phyloP scores from a whole-genome alignment of 2,329 filamentous ascomycete species.

The Aspergillus pseudotamarii region DNA sequence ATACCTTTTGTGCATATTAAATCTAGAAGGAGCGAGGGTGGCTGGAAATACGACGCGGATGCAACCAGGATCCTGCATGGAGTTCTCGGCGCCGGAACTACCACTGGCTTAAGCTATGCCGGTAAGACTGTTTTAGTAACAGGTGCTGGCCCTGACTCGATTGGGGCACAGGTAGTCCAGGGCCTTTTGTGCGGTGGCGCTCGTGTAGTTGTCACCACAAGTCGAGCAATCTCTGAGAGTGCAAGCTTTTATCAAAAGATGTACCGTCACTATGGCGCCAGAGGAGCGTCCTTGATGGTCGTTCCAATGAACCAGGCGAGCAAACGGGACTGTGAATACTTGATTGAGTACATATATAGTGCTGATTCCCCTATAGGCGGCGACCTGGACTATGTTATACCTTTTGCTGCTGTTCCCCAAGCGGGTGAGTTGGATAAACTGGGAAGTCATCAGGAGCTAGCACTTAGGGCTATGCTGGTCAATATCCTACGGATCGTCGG shows the following conservation, averaged over 20 bases:
- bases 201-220: constrained; percentile 45
- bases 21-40: constrained; percentile 12
- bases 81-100: constrained; percentile 18
- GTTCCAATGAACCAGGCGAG: constrained; percentile 48
- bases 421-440: constrained; percentile 40
- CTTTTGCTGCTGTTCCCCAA: constrained; percentile 48
- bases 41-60: constrained; percentile 22
- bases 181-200: constrained; percentile 39
- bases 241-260: constrained; percentile 39
- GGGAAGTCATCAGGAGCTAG: constrained; percentile 22
- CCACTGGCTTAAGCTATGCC: constrained; percentile 26
- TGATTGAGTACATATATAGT: constrained; percentile 44
- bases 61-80: constrained; percentile 18
- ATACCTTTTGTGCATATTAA: constrained; percentile 24
- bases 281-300: constrained; percentile 39
- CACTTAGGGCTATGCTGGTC: constrained; percentile 34
- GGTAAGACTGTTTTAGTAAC: constrained; percentile 40
- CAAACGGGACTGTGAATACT: constrained; percentile 38
- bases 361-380: constrained; percentile 24
- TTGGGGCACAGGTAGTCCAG: constrained; percentile 37
- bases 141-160: constrained; percentile 41
- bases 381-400: constrained; percentile 46
- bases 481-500: constrained; percentile 45
- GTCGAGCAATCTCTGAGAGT: constrained; percentile 30
- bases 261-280: constrained; percentile 36